A percentile compares a stretch with the other conserved stretches of the same genome.
These are phyloP conservation scores for Laburnicola sp. DNA, from an alignment of 2,329 filamentous ascomycete species.

Conservation along the genomic window DNA sequence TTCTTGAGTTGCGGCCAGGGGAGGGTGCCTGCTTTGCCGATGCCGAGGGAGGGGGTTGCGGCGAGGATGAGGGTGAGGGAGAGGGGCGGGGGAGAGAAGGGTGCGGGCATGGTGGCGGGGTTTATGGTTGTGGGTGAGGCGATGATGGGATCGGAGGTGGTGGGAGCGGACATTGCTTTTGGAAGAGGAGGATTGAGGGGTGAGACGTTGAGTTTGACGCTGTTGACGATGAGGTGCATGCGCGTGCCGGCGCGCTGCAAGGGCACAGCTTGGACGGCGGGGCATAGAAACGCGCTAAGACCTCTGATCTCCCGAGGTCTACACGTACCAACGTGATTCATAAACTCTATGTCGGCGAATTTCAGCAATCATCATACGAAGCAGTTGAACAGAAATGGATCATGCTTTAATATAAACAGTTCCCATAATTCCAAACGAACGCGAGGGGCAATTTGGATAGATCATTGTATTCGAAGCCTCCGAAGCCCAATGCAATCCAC, in stretches of 20 bases:
- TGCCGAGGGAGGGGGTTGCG: constrained; percentile 88
- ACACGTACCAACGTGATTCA: constrained; percentile 32
- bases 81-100: constrained; percentile 38
- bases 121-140: constrained; percentile 2
- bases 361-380: background rate
- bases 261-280: constrained; percentile 8
- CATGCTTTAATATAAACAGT: too few relatives aligned
- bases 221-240: background rate
- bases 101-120: constrained; percentile 24
- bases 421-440: too few relatives aligned
- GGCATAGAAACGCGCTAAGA: constrained; percentile 20
- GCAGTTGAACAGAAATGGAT: too few relatives aligned
- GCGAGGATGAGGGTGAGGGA: constrained; percentile 88
- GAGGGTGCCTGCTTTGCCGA: constrained; percentile 75
- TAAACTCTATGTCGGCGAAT: too few relatives aligned
- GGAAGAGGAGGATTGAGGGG: background rate
- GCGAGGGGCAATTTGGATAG: too few relatives aligned
- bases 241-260: background rate
- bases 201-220: background rate
- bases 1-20: constrained; percentile 88
- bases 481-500: background rate
- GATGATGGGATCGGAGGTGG: background rate
- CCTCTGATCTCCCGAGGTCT: too few relatives aligned
- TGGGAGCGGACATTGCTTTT: background rate
- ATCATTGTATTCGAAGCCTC: too few relatives aligned